Base-by-base conservation (phyloP, 1,139 yeast genomes). In the Lodderomyces margitis region DNA sequence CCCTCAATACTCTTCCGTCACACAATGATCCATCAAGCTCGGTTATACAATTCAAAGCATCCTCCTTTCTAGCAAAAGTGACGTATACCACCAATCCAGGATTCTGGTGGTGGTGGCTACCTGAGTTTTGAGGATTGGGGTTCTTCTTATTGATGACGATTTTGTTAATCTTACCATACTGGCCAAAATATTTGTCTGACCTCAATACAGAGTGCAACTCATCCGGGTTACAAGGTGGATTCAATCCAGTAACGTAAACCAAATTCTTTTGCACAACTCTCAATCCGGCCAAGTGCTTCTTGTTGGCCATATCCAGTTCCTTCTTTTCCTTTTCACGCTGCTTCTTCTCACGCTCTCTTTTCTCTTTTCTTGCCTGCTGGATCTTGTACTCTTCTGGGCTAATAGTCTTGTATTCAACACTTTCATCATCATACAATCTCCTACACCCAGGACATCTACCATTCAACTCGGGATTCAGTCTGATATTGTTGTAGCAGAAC, bases 371-470 rank as follows among this genome's bases (percentile, higher is more conserved):
- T 51, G 82, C 75, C 58, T 87, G 94, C 56, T 87, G 94, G 58
- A 80, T 56, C 54, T 82, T 80, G 68, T 83, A 76, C 58, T 94
- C 98, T 53, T 91, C 98, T 5, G 92, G 78, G 2, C 94, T 78
- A 41, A 94, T 74, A 39, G 82, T 78, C 51, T 81, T 84, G 64
- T 89, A 92, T 61, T 88, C 96, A 15, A 94, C 96, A 46, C 83
- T 80, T 49, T 87, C 95, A 58, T 94, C 98, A 52, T 88, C 96
- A 61, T 94, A 94, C 23, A 84, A 78, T 47, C 98, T 75, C 58
- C 99, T 85, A 64, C 99, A 94, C 0, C 96, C 98, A 3, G 99
- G 99, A 66, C 99, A 94, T 52, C 89, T 79, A 5, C 98, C 98
- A 60, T 91, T 91, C 50, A 92, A 70, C 58, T 91, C 96, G 1